phyloP scores from a whole-genome alignment of 2,329 filamentous ascomycete species.

The Dothidotthia symphoricarpi region DNA sequence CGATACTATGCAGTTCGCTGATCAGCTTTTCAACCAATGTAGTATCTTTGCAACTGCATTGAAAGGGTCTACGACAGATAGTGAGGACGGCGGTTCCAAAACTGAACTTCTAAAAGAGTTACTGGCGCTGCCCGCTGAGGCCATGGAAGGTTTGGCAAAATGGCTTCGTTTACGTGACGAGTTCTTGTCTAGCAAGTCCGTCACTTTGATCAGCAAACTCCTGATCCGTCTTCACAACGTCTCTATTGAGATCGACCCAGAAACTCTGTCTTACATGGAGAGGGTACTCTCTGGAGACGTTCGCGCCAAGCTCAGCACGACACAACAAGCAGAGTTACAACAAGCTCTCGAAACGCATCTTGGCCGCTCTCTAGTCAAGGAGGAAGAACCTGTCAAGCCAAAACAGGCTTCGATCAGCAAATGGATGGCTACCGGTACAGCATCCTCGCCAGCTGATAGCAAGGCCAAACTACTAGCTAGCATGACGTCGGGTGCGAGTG shows the following conservation, averaged over 20 bases:
- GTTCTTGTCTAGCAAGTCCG: conserved; percentile 79
- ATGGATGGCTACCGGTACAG: conserved; percentile 39
- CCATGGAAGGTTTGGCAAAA: conserved; percentile 70
- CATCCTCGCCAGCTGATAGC: conserved; percentile 18
- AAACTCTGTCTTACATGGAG: conserved; percentile 61
- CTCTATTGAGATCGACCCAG: conserved; percentile 65
- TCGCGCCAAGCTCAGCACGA: conserved; percentile 75
- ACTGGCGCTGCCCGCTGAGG: conserved; percentile 62
- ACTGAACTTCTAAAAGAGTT: conserved; percentile 52
- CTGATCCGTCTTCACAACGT: conserved; percentile 77
- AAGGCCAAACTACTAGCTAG: conserved; percentile 33
- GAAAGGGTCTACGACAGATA: conserved; percentile 36
- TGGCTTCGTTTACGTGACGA: conserved; percentile 89
- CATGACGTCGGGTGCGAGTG: conserved; percentile 27
- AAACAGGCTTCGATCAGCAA: conserved; percentile 45
- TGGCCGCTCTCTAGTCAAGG: conserved; percentile 39
- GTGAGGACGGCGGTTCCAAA: conserved; percentile 40
- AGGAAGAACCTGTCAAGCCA: conserved; percentile 33
- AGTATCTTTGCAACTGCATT: conserved; percentile 75
- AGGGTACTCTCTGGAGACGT: conserved; percentile 64
- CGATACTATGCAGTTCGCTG: conserved; percentile 91
- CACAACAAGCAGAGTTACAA: conserved; percentile 80
- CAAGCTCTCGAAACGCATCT: conserved; percentile 57
- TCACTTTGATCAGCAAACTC: conserved; percentile 80
- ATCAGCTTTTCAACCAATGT: conserved; percentile 80